Conservation (phyloP, 2,329 filamentous ascomycete genomes). For the Parastagonospora avenae region DNA sequence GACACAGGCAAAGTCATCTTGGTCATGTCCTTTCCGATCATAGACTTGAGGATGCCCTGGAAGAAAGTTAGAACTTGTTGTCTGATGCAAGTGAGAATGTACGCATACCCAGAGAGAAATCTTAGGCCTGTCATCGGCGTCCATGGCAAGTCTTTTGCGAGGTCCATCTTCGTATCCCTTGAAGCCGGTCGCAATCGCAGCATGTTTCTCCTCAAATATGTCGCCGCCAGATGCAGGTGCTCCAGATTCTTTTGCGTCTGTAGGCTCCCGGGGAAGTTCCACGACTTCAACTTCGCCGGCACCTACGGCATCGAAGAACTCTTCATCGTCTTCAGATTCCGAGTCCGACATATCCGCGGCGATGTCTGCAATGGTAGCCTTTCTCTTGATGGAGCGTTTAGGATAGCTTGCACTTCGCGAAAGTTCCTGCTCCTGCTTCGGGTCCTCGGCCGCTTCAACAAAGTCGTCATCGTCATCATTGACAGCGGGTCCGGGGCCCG, state of each 20-base stretch:
- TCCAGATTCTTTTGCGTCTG: conserved; percentile 47
- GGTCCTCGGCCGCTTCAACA: conserved; percentile 35
- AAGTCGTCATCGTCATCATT: conserved; percentile 38
- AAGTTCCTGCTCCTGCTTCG: conserved; percentile 41
- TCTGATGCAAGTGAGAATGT: neutral
- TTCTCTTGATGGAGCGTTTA: conserved; percentile 54
- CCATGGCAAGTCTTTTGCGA: conserved; percentile 79
- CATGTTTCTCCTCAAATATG: conserved; percentile 54
- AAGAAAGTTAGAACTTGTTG: conserved; percentile 24
- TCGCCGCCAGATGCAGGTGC: conserved; percentile 49
- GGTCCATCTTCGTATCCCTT: conserved; percentile 90
- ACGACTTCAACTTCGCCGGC: conserved; percentile 86
- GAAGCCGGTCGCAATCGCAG: conserved; percentile 78
- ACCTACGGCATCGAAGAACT: conserved; percentile 97
- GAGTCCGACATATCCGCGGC: conserved; percentile 68
- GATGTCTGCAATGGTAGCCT: conserved; percentile 72
- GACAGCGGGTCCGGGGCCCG: conserved; percentile 10
- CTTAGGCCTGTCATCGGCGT: conserved; percentile 89
- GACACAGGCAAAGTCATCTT: conserved; percentile 99
- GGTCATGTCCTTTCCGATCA: conserved; percentile 99
- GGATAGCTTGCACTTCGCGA: conserved; percentile 22
- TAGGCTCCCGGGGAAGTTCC: conserved; percentile 59
- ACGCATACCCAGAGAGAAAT: conserved; percentile 85
- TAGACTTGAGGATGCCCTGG: conserved; percentile 94
- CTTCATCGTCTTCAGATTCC: conserved; percentile 80